Evolutionary conservation across 257 asterid species (phyloP).

Genomic region (Gentiana straminea): DNA sequence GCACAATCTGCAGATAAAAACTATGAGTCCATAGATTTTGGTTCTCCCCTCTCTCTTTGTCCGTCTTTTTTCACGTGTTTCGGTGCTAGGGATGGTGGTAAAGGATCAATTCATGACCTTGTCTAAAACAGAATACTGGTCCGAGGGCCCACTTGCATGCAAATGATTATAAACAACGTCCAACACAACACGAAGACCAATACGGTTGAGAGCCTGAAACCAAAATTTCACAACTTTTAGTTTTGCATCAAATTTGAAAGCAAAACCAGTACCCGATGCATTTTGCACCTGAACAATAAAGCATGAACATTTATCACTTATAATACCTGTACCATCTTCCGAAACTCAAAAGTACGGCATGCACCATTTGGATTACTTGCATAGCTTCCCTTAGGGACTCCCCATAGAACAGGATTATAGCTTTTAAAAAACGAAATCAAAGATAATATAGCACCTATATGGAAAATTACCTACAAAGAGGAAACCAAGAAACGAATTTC

Average conservation of each 20-base stretch:
- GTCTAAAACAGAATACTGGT: slow-evolving; percentile 65
- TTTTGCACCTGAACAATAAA: neutral
- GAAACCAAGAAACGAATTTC: slow-evolving; percentile 1
- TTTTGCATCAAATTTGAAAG: neutral
- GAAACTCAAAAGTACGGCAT: slow-evolving; percentile 70
- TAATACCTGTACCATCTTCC: slow-evolving; percentile 89
- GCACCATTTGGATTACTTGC: slow-evolving; percentile 74
- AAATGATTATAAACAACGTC: slow-evolving; percentile 95
- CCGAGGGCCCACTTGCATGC: slow-evolving; percentile 74
- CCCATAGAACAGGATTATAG: slow-evolving; percentile 92
- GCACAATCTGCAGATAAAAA: slow-evolving; percentile 68
- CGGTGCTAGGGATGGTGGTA: neutral
- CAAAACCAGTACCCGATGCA: slow-evolving; percentile 1
- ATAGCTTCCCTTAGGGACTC: slow-evolving; percentile 97
- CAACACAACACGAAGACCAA: slow-evolving; percentile 75
- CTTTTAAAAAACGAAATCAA: slow-evolving; percentile 31
- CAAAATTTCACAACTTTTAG: slow-evolving; percentile 7
- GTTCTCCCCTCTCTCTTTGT: too few relatives aligned
- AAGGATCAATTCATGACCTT: slow-evolving; percentile 44
- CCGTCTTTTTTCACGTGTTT: too few relatives aligned
- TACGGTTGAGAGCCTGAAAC: slow-evolving; percentile 67
- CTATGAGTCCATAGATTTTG: too few relatives aligned
- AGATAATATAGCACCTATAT: slow-evolving; percentile 14
- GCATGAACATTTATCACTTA: slow-evolving; percentile 1
- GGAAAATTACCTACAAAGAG: slow-evolving; percentile 5